A percentile compares a stretch with the other conserved stretches of the same genome.
Conservation (phyloP, 129 eudicot genomes). For the Saposhnikovia divaricata region DNA sequence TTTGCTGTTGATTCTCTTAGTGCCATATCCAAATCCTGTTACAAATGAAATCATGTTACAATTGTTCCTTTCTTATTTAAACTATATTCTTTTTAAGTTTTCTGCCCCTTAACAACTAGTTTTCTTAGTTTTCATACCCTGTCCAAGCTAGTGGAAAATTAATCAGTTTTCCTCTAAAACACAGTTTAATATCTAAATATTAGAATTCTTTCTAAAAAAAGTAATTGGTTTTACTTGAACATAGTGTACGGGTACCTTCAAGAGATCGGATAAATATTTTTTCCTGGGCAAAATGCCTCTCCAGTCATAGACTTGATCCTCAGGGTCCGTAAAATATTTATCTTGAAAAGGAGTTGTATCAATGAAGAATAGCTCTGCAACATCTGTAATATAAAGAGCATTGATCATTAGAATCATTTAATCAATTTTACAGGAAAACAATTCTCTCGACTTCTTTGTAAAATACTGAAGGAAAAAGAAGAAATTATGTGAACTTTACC, state of each 20-base stretch:
- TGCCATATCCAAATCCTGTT: constrained; percentile 62
- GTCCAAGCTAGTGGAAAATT: not conserved
- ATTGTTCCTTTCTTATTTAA: not conserved
- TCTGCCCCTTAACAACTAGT: not conserved
- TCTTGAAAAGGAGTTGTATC: constrained; percentile 77
- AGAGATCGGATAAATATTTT: constrained; percentile 37
- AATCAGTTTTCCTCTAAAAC: too few species aligned
- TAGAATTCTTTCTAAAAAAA: not conserved
- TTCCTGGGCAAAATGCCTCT: constrained; percentile 64
- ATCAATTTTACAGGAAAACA: not conserved
- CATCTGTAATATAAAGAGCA: constrained; percentile 25
- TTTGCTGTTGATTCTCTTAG: constrained; percentile 63
- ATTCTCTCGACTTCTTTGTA: not conserved
- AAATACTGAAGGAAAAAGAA: not conserved
- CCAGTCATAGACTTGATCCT: constrained; percentile 59
- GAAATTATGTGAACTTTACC: constrained; percentile 20
- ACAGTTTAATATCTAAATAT: not conserved
- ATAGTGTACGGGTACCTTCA: constrained; percentile 25
- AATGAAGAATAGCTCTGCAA: constrained; percentile 62
- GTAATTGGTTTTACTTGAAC: not conserved
- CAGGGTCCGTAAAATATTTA: constrained; percentile 46
- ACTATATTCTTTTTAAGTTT: not conserved
- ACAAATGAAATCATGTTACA: not conserved
- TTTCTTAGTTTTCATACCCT: not conserved
- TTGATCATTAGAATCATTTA: not conserved